Percentiles rank a stretch among this genome's conserved stretches.
phyloP scores from a whole-genome alignment of 257 asterid genomes.

The Solanum appendiculatum region DNA sequence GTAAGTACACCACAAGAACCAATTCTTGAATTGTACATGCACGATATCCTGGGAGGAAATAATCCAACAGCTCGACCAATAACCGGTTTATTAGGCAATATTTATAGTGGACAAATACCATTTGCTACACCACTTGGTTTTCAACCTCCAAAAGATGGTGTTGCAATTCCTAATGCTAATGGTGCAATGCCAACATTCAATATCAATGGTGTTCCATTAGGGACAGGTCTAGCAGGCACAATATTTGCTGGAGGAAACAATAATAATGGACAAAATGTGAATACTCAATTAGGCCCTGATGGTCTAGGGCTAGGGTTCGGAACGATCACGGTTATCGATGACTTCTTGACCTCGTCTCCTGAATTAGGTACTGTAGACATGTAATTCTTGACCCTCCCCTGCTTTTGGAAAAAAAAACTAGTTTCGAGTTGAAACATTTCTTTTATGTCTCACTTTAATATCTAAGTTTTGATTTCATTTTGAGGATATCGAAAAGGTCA shows the following conservation, averaged over 20 bases:
- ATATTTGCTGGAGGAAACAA: conserved; percentile 31
- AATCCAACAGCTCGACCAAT: conserved; percentile 81
- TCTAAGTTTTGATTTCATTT: background rate
- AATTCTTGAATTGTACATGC: conserved; percentile 71
- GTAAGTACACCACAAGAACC: conserved; percentile 12
- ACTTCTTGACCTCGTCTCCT: conserved; percentile 29
- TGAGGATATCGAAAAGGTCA: background rate
- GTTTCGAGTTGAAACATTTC: too few species aligned
- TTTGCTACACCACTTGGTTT: conserved; percentile 83
- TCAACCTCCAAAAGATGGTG: conserved; percentile 44
- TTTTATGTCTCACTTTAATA: background rate
- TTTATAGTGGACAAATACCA: conserved; percentile 90
- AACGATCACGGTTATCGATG: conserved; percentile 45
- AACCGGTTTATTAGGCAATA: conserved; percentile 74
- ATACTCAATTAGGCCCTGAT: conserved; percentile 29
- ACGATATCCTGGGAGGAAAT: conserved; percentile 83
- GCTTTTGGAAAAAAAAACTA: background rate
- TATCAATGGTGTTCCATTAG: conserved; percentile 60
- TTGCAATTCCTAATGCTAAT: conserved; percentile 72
- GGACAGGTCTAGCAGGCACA: conserved; percentile 70
- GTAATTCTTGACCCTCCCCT: background rate
- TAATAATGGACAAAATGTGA: background rate
- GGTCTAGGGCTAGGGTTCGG: conserved; percentile 45
- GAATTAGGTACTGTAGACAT: conserved; percentile 11
- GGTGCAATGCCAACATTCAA: conserved; percentile 70